Evolutionary conservation across 805 yeast species (phyloP).

Genomic region (Groenewaldozyma salmanticensis): DNA sequence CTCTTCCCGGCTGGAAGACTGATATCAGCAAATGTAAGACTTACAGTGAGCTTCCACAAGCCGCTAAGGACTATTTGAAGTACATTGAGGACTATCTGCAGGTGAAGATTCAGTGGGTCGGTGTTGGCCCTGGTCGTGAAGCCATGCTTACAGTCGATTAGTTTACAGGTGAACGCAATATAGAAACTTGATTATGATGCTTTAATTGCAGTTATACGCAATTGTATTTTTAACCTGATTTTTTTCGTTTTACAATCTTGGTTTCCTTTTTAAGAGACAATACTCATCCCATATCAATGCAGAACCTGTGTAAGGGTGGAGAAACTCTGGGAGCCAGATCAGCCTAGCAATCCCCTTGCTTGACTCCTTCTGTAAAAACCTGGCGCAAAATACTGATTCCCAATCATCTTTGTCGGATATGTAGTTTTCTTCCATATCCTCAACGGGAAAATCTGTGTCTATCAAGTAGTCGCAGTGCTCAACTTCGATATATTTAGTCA

Average conservation of each 20-base stretch:
- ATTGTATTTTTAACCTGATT: not conserved
- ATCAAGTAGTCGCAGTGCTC: slow-evolving; percentile 57
- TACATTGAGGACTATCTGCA: slow-evolving; percentile 77
- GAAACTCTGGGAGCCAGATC: slow-evolving; percentile 17
- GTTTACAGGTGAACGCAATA: slow-evolving; percentile 2
- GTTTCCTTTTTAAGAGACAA: slow-evolving; percentile 18
- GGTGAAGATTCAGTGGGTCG: slow-evolving; percentile 92
- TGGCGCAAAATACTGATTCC: slow-evolving; percentile 17
- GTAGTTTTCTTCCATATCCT: slow-evolving; percentile 36
- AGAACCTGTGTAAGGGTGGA: slow-evolving; percentile 12
- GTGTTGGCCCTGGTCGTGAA: slow-evolving; percentile 96
- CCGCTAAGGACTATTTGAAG: slow-evolving; percentile 74
- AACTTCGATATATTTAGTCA: slow-evolving; percentile 41
- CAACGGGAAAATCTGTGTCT: slow-evolving; percentile 46
- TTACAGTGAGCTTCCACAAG: slow-evolving; percentile 75
- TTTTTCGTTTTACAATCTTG: slow-evolving; percentile 1
- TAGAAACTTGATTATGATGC: slow-evolving; percentile 2
- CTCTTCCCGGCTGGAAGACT: slow-evolving; percentile 89
- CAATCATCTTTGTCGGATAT: slow-evolving; percentile 15
- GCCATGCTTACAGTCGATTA: slow-evolving; percentile 60
- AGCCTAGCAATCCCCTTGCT: slow-evolving; percentile 21
- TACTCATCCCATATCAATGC: slow-evolving; percentile 19
- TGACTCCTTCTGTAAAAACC: slow-evolving; percentile 18
- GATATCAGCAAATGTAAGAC: slow-evolving; percentile 64
- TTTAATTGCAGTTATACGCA: not conserved